Evolutionary conservation across 768 basidiomycete species (phyloP), one percentile per base, ranked within the genome.

Genomic region (Cubamyces lactineus): DNA sequence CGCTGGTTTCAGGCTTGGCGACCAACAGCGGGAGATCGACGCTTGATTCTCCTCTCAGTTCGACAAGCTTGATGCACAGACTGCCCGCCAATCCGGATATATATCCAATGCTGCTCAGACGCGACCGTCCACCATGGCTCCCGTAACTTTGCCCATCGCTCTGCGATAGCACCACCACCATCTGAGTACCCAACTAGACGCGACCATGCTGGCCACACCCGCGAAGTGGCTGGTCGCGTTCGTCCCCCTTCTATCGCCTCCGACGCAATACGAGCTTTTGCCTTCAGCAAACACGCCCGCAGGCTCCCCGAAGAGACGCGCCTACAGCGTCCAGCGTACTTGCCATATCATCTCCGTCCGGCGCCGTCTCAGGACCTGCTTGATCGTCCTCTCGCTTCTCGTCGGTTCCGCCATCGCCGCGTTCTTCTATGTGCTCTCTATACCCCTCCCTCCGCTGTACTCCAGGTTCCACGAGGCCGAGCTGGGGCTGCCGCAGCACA

Each of bases 401-500:
- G 41, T 26, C n/a, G 28, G 17, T 23, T 48, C 45, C 46, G 48
- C 43, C 15, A n/a, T 54, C 17, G 59, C 57, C 19, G 58, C 63
- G 39, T 34, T 24, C 48, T 38, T 63, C 52, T 61, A 62, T 19
- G 38, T 63, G 26, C 53, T 64, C 56, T 61, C 65, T 15, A 40
- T 57, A 17, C 63, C 39, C 17, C 64, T 71, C 0, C 82, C 83
- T 0, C 83, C 84, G 2, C 71, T 82, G 19, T 84, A 80, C 61
- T 73, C 77, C 51, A 67, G 71, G 21, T 84, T 77, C 65, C 75
- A 76, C 43, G 71, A 76, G 47, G 76, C 74, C 28, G 84, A 85
- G 67, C 73, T 78, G 45, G 65, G 52, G 8, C 71, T 85, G 1
- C 80, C 82, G 0, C 83, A 85, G 51, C 80, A 84, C 62, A 68